Base-by-base conservation (phyloP, 495 filamentous ascomycete species). In the Daldinia childiae region DNA sequence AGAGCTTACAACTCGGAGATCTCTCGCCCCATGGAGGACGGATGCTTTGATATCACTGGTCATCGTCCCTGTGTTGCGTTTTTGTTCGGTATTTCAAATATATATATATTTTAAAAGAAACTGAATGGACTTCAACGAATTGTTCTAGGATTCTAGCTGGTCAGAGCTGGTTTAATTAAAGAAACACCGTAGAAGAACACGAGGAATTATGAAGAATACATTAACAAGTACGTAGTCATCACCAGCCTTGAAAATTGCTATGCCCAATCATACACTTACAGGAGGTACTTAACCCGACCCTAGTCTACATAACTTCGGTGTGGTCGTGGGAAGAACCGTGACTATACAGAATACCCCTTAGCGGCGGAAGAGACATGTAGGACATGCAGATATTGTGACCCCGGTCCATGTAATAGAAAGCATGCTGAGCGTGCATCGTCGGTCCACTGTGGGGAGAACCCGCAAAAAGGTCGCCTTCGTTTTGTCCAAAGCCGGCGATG, bases 11-110 rank as follows among this genome's bases (percentile, higher is more conserved):
- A 91, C 71, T 29, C 87, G 87, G 64, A 93, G 83, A 58, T 92
- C 90, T 73, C 87, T 87, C 41, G 89, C 86, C 27, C 89, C 90
- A 71, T 91, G 86, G 43, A 93, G 85, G 58, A 93, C 88, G 11
- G 91, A 91, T 11, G 90, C 89, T 74, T 86, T 80, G 39, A 88
- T 78, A 64, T 76, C 63, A 54, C 27, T 38, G 17, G 57, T 65
- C 69, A 72, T 71, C 68, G 62, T 59, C 41, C 9, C 52, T 30
- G 26, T 1, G 19, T 45, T 11, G n/a, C 2, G 36, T 26, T 45
- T 64, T 21, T n/a, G n/a, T n/a, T n/a, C n/a, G n/a, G n/a, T n/a
- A n/a, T n/a, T n/a, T n/a, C n/a, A n/a, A n/a, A n/a, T n/a, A n/a
- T n/a, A n/a, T n/a, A n/a, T n/a, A n/a, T n/a, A n/a, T n/a, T n/a